Conservation (phyloP, 495 filamentous ascomycete genomes). For the Penicilliopsis zonata region DNA sequence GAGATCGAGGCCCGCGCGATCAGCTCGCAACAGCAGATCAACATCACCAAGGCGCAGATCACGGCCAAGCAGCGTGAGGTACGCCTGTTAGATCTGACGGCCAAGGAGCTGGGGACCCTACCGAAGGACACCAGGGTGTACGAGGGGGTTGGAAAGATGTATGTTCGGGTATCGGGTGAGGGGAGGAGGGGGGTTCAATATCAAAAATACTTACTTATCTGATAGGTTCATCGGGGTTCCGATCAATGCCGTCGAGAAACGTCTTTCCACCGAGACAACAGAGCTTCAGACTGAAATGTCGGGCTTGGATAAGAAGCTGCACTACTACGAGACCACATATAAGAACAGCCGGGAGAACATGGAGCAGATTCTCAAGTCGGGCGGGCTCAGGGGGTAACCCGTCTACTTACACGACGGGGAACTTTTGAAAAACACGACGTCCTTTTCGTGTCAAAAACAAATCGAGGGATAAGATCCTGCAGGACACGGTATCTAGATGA, state of each 20-base stretch:
- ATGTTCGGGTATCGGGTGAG: slow-evolving; percentile 15
- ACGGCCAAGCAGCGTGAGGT: slow-evolving; percentile 78
- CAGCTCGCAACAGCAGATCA: slow-evolving; percentile 83
- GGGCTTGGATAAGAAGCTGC: slow-evolving; percentile 75
- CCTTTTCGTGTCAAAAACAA: no score
- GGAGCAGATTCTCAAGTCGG: slow-evolving; percentile 65
- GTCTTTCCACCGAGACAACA: slow-evolving; percentile 61
- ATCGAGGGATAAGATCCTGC: no score
- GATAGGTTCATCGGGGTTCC: slow-evolving; percentile 76
- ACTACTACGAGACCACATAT: slow-evolving; percentile 88
- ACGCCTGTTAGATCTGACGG: slow-evolving; percentile 79
- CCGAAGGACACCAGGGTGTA: slow-evolving; percentile 77
- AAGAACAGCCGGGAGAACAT: slow-evolving; percentile 87
- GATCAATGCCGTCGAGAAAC: slow-evolving; percentile 58
- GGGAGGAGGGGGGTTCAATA: neutral
- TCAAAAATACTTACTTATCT: neutral
- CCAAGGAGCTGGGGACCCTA: slow-evolving; percentile 64
- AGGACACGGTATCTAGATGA: no score
- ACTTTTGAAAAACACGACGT: no score
- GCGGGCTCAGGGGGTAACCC: slow-evolving; percentile 23
- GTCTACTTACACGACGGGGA: no score
- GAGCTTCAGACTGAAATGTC: slow-evolving; percentile 66
- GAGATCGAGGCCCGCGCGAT: slow-evolving; percentile 88
- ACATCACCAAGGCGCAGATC: slow-evolving; percentile 74
- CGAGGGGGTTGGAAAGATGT: slow-evolving; percentile 97